phyloP scores from a whole-genome alignment of 331 rosid species.

The Quercus phellos region DNA sequence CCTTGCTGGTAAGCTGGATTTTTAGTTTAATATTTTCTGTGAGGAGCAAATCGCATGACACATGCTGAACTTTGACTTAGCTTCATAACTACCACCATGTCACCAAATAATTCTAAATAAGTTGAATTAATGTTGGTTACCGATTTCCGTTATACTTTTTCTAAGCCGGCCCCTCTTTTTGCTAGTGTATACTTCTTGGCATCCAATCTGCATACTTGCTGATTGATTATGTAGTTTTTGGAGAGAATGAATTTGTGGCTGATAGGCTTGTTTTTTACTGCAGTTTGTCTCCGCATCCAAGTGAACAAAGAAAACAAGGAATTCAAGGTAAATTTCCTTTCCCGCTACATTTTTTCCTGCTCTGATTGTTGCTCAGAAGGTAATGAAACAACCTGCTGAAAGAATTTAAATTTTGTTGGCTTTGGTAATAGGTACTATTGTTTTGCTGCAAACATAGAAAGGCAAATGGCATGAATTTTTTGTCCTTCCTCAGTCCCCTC shows the following conservation, averaged over 20 bases:
- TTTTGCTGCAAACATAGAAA: not conserved
- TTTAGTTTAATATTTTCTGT: not conserved
- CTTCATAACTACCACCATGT: not conserved
- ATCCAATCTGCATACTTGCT: not conserved
- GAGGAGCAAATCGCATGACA: not conserved
- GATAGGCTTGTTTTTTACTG: conserved; percentile 16
- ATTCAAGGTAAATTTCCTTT: conserved; percentile 60
- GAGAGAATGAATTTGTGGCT: not conserved
- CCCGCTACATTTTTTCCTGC: not conserved
- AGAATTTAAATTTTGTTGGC: not conserved
- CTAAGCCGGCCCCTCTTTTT: not conserved
- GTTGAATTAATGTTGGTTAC: not conserved
- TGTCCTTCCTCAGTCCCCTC: not conserved
- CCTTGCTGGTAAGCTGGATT: conserved; percentile 75
- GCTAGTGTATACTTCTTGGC: not conserved
- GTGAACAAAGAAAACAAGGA: conserved; percentile 98
- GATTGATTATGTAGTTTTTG: too few relatives aligned
- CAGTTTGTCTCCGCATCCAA: conserved; percentile 98
- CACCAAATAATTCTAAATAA: not conserved
- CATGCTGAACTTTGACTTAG: not conserved
- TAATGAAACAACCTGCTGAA: not conserved
- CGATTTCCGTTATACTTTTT: not conserved
- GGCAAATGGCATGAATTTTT: not conserved
- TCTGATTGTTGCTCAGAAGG: not conserved
- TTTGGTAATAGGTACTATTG: not conserved